Base-by-base conservation (phyloP, 202 grass and related monocot species). In the Miscanthus sacchariflorus region DNA sequence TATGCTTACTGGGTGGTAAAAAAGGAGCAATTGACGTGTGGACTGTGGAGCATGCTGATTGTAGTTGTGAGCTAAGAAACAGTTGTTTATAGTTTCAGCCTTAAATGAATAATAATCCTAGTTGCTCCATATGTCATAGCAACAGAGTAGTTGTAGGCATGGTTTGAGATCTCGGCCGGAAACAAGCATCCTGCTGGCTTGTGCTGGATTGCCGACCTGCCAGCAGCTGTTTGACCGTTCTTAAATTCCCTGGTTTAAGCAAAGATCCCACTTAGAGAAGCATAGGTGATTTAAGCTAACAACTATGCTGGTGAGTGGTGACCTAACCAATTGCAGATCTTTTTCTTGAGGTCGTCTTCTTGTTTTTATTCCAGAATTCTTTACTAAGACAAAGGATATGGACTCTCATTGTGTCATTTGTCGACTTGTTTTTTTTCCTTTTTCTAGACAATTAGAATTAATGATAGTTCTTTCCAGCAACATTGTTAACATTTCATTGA, bases 211-310 rank as follows among this genome's bases (percentile, higher is more conserved):
- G 2, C 10, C 61, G 25, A 65, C 61, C 61, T 27, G 61, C n/a
- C 23, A 25, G 61, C 61, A 65, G 61, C n/a, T 27, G 61, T 65
- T 65, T 65, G 61, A 64, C 21, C n/a, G 9, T 12, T 59, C 19
- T 59, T 59, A 59, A 61, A 61, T 61, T 65, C 61, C 61, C 61
- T 27, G 61, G 61, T 65, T 65, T 65, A 65, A 65, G 61, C 23
- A 65, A 65, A 12, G n/a, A 27, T 65, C 21, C 56, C 7, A 61
- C 19, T 9, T 61, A n/a, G 56, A 61, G 56, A 61, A 61, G 56
- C 19, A 61, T 10, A 61, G 56, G 7, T 7, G 7, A 58, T 21
- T 58, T 58, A 58, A 58, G 19, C 54, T 58, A 2, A 58, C 7
- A 58, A 58, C 54, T n/a, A 21, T 58, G 18, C 7, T 58, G 18